These are phyloP conservation scores for Nymphaea colorata DNA, from an alignment of 164 flowering plant species.

Conservation along the genomic window DNA sequence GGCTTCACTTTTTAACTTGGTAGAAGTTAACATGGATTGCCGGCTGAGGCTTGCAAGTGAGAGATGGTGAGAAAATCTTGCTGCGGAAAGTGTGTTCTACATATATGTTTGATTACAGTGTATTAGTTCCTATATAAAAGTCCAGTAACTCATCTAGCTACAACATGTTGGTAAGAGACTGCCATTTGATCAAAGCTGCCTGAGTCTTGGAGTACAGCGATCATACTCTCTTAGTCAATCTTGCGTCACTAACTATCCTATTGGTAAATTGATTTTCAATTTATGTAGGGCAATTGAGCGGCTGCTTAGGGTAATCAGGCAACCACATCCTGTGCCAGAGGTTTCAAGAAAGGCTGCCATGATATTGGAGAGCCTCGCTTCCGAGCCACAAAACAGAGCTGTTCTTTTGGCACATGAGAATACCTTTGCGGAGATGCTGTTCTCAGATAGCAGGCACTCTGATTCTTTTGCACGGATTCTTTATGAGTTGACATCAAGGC, in stretches of 20 bases:
- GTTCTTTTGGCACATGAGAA: conserved; percentile 75
- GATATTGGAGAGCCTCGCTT: conserved; percentile 76
- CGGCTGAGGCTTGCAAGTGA: conserved; percentile 88
- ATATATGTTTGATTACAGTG: neutral
- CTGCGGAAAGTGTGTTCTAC: neutral
- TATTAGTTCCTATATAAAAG: neutral
- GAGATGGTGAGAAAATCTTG: conserved; percentile 49
- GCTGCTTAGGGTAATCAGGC: conserved; percentile 61
- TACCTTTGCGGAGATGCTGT: conserved; percentile 80
- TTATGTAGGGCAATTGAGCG: conserved; percentile 81
- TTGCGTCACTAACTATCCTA: neutral
- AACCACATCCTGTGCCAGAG: conserved; percentile 89
- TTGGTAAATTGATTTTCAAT: neutral
- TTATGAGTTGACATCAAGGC: conserved; percentile 76
- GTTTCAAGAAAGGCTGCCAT: conserved; percentile 85
- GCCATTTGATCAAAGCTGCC: neutral
- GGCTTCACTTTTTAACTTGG: conserved; percentile 87
- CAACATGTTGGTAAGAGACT: neutral
- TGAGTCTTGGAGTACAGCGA: neutral
- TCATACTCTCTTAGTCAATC: neutral
- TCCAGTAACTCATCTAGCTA: neutral
- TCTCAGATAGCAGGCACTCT: conserved; percentile 62
- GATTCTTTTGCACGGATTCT: conserved; percentile 90
- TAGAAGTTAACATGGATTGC: conserved; percentile 89
- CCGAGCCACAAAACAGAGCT: conserved; percentile 83